phyloP scores from a whole-genome alignment of 371 early-diverging fungal species.

The Rhizopus stolonifer region DNA sequence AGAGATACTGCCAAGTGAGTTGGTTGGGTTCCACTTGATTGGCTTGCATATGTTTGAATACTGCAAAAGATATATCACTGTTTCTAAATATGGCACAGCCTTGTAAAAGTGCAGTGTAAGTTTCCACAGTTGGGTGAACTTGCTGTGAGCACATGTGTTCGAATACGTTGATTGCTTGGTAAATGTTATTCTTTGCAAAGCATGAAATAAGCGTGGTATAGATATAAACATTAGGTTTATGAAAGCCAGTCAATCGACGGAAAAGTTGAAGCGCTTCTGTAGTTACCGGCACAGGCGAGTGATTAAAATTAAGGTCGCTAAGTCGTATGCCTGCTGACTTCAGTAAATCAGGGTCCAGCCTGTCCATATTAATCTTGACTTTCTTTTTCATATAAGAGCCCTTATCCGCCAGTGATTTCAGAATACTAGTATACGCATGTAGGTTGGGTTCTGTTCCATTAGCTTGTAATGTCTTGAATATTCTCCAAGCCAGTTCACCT shows the following conservation, averaged over 20 bases:
- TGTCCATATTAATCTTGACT: not conserved
- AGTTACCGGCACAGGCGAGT: slow-evolving; percentile 17
- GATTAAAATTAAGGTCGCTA: slow-evolving; percentile 4
- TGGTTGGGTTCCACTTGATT: slow-evolving; percentile 33
- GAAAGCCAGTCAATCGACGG: slow-evolving; percentile 38
- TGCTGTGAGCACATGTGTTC: slow-evolving; percentile 38
- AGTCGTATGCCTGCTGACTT: slow-evolving; percentile 21
- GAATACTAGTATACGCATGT: slow-evolving; percentile 34
- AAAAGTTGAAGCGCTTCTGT: slow-evolving; percentile 35
- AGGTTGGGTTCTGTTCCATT: slow-evolving; percentile 34
- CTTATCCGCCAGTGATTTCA: slow-evolving; percentile 22
- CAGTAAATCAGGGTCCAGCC: slow-evolving; percentile 14
- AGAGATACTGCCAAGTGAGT: slow-evolving; percentile 40
- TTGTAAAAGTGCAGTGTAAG: slow-evolving; percentile 44
- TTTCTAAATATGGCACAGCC: slow-evolving; percentile 47
- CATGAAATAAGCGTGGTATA: slow-evolving; percentile 51
- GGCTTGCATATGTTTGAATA: slow-evolving; percentile 43
- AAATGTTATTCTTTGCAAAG: slow-evolving; percentile 40
- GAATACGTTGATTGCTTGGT: slow-evolving; percentile 36
- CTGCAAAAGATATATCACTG: slow-evolving; percentile 25
- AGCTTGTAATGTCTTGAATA: slow-evolving; percentile 33
- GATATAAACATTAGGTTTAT: slow-evolving; percentile 42
- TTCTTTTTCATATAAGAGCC: slow-evolving; percentile 12
- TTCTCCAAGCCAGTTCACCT: slow-evolving; percentile 33
- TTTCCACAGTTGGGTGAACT: slow-evolving; percentile 35